Evolutionary conservation across 192 early-diverging fungal species (phyloP).

Genomic region (Borealophlyctis nickersoniae): DNA sequence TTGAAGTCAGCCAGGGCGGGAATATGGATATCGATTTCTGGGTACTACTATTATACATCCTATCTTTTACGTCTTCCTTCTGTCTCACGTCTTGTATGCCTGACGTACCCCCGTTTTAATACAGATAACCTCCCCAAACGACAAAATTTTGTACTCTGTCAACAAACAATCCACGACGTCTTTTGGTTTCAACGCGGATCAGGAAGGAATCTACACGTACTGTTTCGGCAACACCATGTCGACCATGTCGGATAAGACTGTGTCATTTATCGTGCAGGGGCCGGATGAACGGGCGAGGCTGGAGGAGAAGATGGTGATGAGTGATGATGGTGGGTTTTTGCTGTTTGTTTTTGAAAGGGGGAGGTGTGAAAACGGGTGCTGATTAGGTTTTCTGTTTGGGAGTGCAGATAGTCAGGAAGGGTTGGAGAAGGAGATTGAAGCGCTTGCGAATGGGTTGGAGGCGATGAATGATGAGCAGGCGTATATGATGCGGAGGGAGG

Average conservation of each 20-base stretch:
- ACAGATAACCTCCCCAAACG: constrained; percentile 31
- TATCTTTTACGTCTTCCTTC: too few species aligned
- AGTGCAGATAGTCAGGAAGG: constrained; percentile 36
- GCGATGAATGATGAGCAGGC: constrained; percentile 69
- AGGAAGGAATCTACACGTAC: constrained; percentile 60
- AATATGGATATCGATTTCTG: constrained; percentile 67
- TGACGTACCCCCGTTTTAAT: too few species aligned
- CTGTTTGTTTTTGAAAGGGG: too few species aligned
- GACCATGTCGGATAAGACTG: constrained; percentile 51
- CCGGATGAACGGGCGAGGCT: constrained; percentile 23
- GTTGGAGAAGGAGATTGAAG: constrained; percentile 61
- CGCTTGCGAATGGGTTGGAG: constrained; percentile 58
- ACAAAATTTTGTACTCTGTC: constrained; percentile 21
- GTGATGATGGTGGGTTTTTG: constrained; percentile 22
- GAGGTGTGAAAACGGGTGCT: too few species aligned
- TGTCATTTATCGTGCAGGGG: constrained; percentile 40
- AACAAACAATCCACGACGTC: constrained; percentile 17
- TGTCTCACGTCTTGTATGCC: too few species aligned
- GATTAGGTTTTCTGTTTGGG: too few species aligned
- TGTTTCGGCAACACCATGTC: constrained; percentile 78
- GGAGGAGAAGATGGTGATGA: constrained; percentile 21
- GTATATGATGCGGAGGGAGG: constrained; percentile 63
- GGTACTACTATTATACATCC: too few species aligned
- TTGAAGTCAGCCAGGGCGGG: constrained; percentile 65
- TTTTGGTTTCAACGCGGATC: constrained; percentile 41